Conservation (phyloP, 2,329 filamentous ascomycete species). For the Didymellaceae sp. region DNA sequence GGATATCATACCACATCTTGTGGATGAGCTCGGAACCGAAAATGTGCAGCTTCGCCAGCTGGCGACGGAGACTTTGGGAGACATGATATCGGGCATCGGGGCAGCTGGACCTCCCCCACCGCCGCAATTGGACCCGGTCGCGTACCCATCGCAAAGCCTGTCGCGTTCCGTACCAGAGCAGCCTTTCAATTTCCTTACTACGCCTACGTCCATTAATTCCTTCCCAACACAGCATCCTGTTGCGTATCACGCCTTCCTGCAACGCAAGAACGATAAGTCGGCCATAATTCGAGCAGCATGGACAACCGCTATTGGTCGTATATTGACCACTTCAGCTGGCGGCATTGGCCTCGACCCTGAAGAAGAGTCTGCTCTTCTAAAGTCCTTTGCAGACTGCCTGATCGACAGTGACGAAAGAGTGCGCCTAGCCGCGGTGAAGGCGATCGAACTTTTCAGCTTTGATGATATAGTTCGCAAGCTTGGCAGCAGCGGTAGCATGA, state of each 20-base stretch:
- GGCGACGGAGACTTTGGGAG: slow-evolving; percentile 91
- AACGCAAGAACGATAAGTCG: slow-evolving; percentile 85
- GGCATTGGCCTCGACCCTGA: slow-evolving; percentile 84
- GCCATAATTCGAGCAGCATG: slow-evolving; percentile 82
- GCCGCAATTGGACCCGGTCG: slow-evolving; percentile 76
- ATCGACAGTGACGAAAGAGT: slow-evolving; percentile 91
- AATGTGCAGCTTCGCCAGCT: slow-evolving; percentile 84
- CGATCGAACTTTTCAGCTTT: slow-evolving; percentile 81
- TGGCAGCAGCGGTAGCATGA: slow-evolving; percentile 75
- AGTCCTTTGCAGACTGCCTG: slow-evolving; percentile 78
- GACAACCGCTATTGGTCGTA: slow-evolving; percentile 82
- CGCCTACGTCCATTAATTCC: slow-evolving; percentile 84
- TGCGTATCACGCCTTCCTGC: slow-evolving; percentile 84
- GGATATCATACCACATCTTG: slow-evolving; percentile 92
- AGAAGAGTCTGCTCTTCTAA: slow-evolving; percentile 78
- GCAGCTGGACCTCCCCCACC: slow-evolving; percentile 82
- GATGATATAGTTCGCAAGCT: slow-evolving; percentile 82
- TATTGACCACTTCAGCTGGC: slow-evolving; percentile 88
- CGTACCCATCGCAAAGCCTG: slow-evolving; percentile 79
- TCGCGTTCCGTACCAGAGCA: slow-evolving; percentile 37
- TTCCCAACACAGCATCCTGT: slow-evolving; percentile 82
- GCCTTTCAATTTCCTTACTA: slow-evolving; percentile 70
- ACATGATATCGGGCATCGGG: slow-evolving; percentile 92
- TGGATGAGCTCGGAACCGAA: slow-evolving; percentile 89
- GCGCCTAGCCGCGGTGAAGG: slow-evolving; percentile 84